A percentile compares a stretch with the other conserved stretches of the same genome.
Evolutionary conservation across 2,329 filamentous ascomycete species (phyloP).

Genomic region (Lecanosticta acicola): DNA sequence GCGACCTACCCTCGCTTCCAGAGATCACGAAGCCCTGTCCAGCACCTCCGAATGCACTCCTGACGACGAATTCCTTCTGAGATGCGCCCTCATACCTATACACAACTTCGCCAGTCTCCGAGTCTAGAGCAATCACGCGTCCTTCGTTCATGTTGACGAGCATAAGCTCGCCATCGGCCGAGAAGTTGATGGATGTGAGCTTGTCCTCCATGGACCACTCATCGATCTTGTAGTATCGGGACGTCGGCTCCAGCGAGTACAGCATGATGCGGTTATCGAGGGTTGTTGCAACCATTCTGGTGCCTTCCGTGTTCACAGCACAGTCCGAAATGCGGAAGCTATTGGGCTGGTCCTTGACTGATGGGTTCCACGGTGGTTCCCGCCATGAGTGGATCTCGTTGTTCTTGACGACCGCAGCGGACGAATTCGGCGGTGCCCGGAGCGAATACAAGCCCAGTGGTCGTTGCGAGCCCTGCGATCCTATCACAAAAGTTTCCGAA

Average conservation of each 20-base stretch:
- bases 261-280: slow-evolving; percentile 66
- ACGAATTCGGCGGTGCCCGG: slow-evolving; percentile 7
- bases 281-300: slow-evolving; percentile 72
- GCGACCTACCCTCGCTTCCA: slow-evolving; percentile 74
- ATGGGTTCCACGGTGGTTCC: slow-evolving; percentile 44
- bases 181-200: slow-evolving; percentile 75
- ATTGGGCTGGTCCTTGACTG: slow-evolving; percentile 53
- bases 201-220: slow-evolving; percentile 64
- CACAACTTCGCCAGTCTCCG: slow-evolving; percentile 65
- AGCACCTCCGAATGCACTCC: slow-evolving; percentile 79
- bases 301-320: slow-evolving; percentile 74
- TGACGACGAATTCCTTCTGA: slow-evolving; percentile 72
- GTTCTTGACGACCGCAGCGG: slow-evolving; percentile 20
- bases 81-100: slow-evolving; percentile 70
- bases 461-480: slow-evolving; percentile 62
- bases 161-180: slow-evolving; percentile 70
- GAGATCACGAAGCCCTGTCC: slow-evolving; percentile 87
- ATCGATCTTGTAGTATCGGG: slow-evolving; percentile 63
- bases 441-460: slow-evolving; percentile 56
- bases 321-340: slow-evolving; percentile 76
- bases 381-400: slow-evolving; percentile 32
- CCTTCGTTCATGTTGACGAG: slow-evolving; percentile 77
- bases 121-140: slow-evolving; percentile 71
- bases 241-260: slow-evolving; percentile 63
- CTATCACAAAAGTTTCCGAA: slow-evolving; percentile 70